Evolutionary conservation across 495 filamentous ascomycete species (phyloP).

Genomic region (Pyrenula aspistea): DNA sequence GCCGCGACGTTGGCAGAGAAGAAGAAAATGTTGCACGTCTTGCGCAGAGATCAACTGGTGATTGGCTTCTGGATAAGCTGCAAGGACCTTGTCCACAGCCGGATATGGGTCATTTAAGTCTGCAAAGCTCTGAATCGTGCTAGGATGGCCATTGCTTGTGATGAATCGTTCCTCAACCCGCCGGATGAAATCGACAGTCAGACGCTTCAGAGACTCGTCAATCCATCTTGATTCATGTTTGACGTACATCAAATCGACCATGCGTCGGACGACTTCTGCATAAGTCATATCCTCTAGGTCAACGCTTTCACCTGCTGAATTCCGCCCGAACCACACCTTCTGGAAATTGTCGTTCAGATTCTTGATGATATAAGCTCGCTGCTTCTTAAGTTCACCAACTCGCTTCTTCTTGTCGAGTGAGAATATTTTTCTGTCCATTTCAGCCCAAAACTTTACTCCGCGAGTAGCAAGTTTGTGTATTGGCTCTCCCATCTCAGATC

Average conservation of each 20-base stretch:
- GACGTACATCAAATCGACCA: slow-evolving; percentile 95
- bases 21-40: slow-evolving; percentile 89
- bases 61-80: slow-evolving; percentile 73
- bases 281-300: slow-evolving; percentile 99
- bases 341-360: slow-evolving; percentile 98
- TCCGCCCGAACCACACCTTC: slow-evolving; percentile 96
- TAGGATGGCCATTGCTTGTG: slow-evolving; percentile 48
- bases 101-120: slow-evolving; percentile 77
- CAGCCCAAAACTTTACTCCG: slow-evolving; percentile 90
- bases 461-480: slow-evolving; percentile 97
- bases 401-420: slow-evolving; percentile 90
- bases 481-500: slow-evolving; percentile 97
- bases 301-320: slow-evolving; percentile 68
- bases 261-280: slow-evolving; percentile 76
- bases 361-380: slow-evolving; percentile 88
- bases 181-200: slow-evolving; percentile 90
- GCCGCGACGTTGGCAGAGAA: slow-evolving; percentile 81
- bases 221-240: slow-evolving; percentile 93
- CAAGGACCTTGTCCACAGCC: slow-evolving; percentile 64
- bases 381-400: slow-evolving; percentile 81
- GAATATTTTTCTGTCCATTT: slow-evolving; percentile 98
- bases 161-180: slow-evolving; percentile 91
- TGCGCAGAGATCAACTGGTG: slow-evolving; percentile 91
- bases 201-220: slow-evolving; percentile 63
- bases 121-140: slow-evolving; percentile 71